phyloP scores from a whole-genome alignment of 306 rosid species.

The Lablab purpureus region DNA sequence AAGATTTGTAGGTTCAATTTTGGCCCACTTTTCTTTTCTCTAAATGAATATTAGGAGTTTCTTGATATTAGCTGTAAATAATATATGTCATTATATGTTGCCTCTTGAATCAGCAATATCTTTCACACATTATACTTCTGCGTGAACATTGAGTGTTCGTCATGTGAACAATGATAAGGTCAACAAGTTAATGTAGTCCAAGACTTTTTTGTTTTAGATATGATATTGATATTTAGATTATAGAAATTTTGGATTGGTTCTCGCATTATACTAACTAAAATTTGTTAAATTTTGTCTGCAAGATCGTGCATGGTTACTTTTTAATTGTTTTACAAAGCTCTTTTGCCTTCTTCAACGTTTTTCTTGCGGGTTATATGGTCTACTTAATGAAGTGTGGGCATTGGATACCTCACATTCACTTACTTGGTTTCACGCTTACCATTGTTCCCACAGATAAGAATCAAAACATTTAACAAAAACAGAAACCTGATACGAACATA shows the following conservation, averaged over 20 bases:
- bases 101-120: not conserved
- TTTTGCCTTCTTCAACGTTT: not conserved
- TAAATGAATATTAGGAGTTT: constrained; percentile 2
- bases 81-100: not conserved
- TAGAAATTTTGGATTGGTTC: not conserved
- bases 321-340: not conserved
- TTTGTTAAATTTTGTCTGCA: not conserved
- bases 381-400: not conserved
- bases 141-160: not conserved
- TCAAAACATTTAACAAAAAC: too few species aligned
- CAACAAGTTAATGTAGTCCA: not conserved
- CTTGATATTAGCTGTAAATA: constrained; percentile 30
- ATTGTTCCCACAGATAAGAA: not conserved
- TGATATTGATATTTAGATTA: not conserved
- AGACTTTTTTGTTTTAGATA: not conserved
- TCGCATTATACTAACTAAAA: not conserved
- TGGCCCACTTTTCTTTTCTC: constrained; percentile 15
- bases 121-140: not conserved
- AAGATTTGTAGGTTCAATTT: constrained; percentile 33
- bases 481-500: too few species aligned
- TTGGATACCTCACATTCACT: not conserved
- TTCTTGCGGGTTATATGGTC: not conserved
- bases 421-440: not conserved
- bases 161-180: not conserved
- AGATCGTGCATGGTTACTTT: not conserved